Evolutionary conservation across 2,329 filamentous ascomycete genomes (phyloP), one percentile per base, ranked within the genome.

Genomic region (Penicillium sp.): DNA sequence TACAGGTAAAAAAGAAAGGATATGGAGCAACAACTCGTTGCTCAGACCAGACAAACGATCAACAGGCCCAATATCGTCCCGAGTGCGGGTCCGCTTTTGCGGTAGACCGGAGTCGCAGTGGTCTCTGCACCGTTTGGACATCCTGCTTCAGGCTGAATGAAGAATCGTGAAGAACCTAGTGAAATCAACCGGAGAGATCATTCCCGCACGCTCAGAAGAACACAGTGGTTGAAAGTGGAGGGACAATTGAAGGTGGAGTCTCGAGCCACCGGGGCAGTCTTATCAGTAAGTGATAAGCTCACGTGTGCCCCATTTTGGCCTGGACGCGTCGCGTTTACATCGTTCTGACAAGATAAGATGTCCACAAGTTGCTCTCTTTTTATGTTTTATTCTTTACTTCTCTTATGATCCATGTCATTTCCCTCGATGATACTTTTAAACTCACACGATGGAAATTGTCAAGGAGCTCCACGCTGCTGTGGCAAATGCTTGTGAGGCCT

Each of bases 1-100:
- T 28, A 87, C 79, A 2, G 85, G 73, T n/a, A 95, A 76, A 64
- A 81, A 85, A 4, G 85, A 85, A 32, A 96, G 75, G 53, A 96
- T 86, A 59, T 89, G 86, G 49, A 97, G 73, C 29, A 95, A 77
- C 31, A 97, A 76, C 69, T 98, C 93, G 67, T 95, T 87, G 54
- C 89, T 95, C 45, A 97, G 76, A 8, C 69, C 72, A 6, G 87
- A 87, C 15, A 96, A 68, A 42, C 76, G 75, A 69, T 95, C 86
- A 49, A 65, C 56, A 39, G 51, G 41, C 34, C 49, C 47, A 21
- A 37, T 38, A 61, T 47, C 48, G 40, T 29, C 32, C 9, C 19
- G 58, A 46, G 63, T 62, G 28, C 72, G 66, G 46, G 61, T 58
- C 51, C 75, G 69, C 64, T 83, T 83, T 10, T 67, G 56, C 21